A percentile compares a stretch with the other conserved stretches of the same genome.
Conservation (phyloP, 352 stramenopile species). For the Bremia lactucae region DNA sequence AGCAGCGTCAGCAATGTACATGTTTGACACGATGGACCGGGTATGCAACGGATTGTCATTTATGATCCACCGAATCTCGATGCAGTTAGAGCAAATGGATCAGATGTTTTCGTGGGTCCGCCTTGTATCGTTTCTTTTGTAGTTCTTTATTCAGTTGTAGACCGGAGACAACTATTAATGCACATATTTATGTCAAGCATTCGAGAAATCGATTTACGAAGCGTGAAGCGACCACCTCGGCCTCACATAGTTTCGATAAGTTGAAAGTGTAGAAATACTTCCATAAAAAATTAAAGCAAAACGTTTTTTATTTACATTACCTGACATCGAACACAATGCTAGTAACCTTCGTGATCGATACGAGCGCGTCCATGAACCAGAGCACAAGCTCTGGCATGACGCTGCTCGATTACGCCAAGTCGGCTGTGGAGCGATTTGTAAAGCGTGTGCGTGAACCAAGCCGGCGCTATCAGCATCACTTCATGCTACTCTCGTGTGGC, state of each 20-base stretch:
- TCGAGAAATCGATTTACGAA: too few species aligned
- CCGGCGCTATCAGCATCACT: slow-evolving; percentile 80
- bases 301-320: too few species aligned
- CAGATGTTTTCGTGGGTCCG: slow-evolving; percentile 44
- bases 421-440: slow-evolving; percentile 78
- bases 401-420: slow-evolving; percentile 84
- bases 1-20: slow-evolving; percentile 25
- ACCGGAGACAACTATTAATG: slow-evolving; percentile 2
- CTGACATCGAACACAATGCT: slow-evolving; percentile 42
- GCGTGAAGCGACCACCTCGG: too few species aligned
- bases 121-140: slow-evolving; percentile 48
- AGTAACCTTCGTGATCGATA: slow-evolving; percentile 86
- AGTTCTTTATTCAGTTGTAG: too few species aligned
- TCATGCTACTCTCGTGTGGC: slow-evolving; percentile 81
- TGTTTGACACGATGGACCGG: slow-evolving; percentile 43
- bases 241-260: too few species aligned
- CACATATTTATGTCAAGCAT: slow-evolving; percentile 35
- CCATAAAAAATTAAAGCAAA: too few species aligned
- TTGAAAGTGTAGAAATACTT: too few species aligned
- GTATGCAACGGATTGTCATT: slow-evolving; percentile 51
- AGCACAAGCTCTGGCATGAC: slow-evolving; percentile 83
- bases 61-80: slow-evolving; percentile 54
- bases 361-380: slow-evolving; percentile 86
- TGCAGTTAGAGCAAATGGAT: slow-evolving; percentile 45
- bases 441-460: slow-evolving; percentile 78